Conservation (phyloP, 23 red algal species). For the Pyropia haitanensis region DNA sequence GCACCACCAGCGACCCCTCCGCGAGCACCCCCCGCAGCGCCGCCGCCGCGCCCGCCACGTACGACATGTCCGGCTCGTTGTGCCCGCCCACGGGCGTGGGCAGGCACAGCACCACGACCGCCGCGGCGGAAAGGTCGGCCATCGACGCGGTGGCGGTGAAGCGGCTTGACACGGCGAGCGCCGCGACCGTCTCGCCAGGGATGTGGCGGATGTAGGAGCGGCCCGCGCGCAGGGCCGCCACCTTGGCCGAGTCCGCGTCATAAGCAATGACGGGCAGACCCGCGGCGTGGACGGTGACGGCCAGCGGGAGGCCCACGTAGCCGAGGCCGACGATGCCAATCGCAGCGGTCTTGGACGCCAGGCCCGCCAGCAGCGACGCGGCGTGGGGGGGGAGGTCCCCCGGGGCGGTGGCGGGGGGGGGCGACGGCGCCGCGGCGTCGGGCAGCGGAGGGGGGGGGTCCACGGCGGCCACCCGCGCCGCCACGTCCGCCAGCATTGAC, state of each 20-base stretch:
- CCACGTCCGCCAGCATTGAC: no score
- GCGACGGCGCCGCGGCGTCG: no score
- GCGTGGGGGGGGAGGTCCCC: no score
- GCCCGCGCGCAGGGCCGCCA: slow-evolving; percentile 16
- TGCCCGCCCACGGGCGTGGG: slow-evolving; percentile 63
- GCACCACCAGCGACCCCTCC: slow-evolving; percentile 25
- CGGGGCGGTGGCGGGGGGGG: no score
- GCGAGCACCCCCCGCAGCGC: slow-evolving; percentile 7
- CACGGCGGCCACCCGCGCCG: no score
- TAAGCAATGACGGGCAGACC: slow-evolving; percentile 42
- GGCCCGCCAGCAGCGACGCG: slow-evolving; percentile 1
- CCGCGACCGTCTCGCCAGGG: slow-evolving; percentile 7
- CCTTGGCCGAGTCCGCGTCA: slow-evolving; percentile 46
- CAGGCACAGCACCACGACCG: slow-evolving; percentile 54
- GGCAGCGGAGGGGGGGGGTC: no score
- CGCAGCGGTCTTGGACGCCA: slow-evolving; percentile 4
- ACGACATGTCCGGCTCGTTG: slow-evolving; percentile 73
- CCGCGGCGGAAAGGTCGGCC: not conserved
- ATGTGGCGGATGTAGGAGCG: slow-evolving; percentile 63
- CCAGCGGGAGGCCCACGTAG: slow-evolving; percentile 74
- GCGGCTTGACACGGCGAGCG: slow-evolving; percentile 8
- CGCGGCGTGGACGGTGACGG: slow-evolving; percentile 21
- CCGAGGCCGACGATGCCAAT: slow-evolving; percentile 69
- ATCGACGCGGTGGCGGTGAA: slow-evolving; percentile 23
- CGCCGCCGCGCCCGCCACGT: slow-evolving; percentile 26